Evolutionary conservation across 2,329 filamentous ascomycete genomes (phyloP).

Genomic region (Fusarium redolens): DNA sequence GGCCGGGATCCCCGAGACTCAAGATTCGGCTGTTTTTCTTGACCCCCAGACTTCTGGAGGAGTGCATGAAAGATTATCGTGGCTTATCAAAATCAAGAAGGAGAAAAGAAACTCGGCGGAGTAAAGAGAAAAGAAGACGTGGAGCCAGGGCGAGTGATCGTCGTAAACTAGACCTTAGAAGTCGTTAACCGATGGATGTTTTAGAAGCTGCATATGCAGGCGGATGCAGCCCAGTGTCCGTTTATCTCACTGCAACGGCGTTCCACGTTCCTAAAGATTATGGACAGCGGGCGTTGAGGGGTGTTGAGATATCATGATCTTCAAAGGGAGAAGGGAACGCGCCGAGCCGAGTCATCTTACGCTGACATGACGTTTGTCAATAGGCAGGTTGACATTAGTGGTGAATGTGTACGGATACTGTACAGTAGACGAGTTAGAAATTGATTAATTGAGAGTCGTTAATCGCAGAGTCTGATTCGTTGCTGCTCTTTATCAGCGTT

Average conservation of each 20-base stretch:
- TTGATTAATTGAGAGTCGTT: constrained; percentile 8
- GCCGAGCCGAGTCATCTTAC: constrained; percentile 29
- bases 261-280: constrained; percentile 11
- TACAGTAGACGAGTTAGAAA: constrained; percentile 7
- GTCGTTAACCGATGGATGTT: constrained; percentile 3
- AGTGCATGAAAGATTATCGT: not conserved
- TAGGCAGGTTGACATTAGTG: constrained; percentile 1
- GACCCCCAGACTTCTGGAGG: not conserved
- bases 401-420: not conserved
- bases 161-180: constrained; percentile 10
- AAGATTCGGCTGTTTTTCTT: not conserved
- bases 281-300: not conserved
- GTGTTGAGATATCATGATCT: constrained; percentile 21
- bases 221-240: constrained; percentile 7
- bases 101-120: constrained; percentile 12
- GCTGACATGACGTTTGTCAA: constrained; percentile 2
- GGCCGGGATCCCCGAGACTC: constrained; percentile 1
- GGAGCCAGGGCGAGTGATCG: constrained; percentile 20
- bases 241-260: constrained; percentile 11
- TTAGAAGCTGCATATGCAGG: constrained; percentile 10
- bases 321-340: constrained; percentile 22
- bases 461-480: constrained; percentile 3
- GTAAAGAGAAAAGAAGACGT: constrained; percentile 12
- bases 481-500: constrained; percentile 3
- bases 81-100: constrained; percentile 9